These are phyloP conservation scores for Penicillium sp. DNA, from an alignment of 2,329 filamentous ascomycete genomes.

Conservation along the genomic window DNA sequence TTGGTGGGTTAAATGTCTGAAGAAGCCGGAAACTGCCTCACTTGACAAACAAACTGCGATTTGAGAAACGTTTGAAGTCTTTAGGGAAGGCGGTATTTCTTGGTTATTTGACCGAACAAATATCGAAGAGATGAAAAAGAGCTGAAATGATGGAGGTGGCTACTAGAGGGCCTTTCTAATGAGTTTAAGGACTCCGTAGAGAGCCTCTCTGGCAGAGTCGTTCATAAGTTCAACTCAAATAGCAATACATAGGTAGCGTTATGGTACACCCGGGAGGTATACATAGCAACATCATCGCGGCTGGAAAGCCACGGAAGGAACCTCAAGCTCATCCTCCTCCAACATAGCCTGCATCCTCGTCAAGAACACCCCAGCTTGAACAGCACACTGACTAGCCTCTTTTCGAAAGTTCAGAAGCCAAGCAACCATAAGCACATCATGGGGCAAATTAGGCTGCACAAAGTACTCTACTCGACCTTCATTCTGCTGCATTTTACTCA, in stretches of 20 bases:
- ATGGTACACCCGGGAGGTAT: neutral
- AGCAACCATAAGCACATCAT: slow-evolving; percentile 6
- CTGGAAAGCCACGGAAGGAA: slow-evolving; percentile 1
- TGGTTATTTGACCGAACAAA: neutral
- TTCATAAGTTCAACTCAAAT: neutral
- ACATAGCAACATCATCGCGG: neutral
- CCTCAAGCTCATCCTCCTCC: neutral
- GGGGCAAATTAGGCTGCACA: slow-evolving; percentile 2
- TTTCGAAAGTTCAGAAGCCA: slow-evolving; percentile 4
- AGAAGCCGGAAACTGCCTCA: neutral
- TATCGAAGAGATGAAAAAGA: neutral
- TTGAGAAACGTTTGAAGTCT: neutral
- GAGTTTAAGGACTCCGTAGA: neutral
- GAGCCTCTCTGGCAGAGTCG: neutral
- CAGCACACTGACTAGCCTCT: slow-evolving; percentile 5
- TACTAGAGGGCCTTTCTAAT: neutral
- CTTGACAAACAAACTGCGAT: neutral
- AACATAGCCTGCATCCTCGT: neutral
- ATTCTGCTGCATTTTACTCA: slow-evolving; percentile 5
- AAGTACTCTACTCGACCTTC: slow-evolving; percentile 7
- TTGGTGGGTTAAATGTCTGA: neutral
- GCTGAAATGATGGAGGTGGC: neutral
- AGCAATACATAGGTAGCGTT: neutral
- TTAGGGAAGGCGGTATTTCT: neutral
- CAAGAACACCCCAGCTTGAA: slow-evolving; percentile 1